A percentile compares a stretch with the other conserved stretches of the same genome.
phyloP scores from a whole-genome alignment of 2,329 filamentous ascomycete genomes.

The Triangularia setosa region DNA sequence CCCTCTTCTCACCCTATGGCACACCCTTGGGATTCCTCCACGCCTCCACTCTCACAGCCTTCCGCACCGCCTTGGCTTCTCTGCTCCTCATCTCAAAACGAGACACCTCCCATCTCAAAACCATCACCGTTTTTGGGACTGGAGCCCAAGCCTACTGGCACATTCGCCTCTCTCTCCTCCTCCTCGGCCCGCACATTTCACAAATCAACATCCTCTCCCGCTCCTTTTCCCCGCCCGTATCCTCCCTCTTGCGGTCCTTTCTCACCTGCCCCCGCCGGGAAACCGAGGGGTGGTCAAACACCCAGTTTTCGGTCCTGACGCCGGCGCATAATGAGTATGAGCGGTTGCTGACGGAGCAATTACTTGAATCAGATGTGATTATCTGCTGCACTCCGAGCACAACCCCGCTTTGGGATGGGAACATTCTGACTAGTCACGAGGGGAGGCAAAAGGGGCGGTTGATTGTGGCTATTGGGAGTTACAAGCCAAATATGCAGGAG shows the following conservation, averaged over 20 bases:
- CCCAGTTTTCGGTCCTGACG: slow-evolving; percentile 67
- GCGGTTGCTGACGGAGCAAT: slow-evolving; percentile 64
- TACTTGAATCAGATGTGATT: slow-evolving; percentile 72
- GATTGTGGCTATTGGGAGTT: slow-evolving; percentile 68
- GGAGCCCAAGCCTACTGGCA: slow-evolving; percentile 93
- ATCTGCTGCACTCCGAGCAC: slow-evolving; percentile 83
- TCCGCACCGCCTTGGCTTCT: slow-evolving; percentile 72
- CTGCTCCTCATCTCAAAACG: slow-evolving; percentile 64
- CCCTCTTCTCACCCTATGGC: slow-evolving; percentile 62
- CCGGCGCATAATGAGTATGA: slow-evolving; percentile 65
- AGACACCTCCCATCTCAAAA: slow-evolving; percentile 58
- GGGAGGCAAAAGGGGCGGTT: slow-evolving; percentile 67
- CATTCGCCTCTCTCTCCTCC: slow-evolving; percentile 75
- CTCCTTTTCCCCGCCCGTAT: slow-evolving; percentile 45
- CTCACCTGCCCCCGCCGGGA: not conserved
- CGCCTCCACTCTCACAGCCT: slow-evolving; percentile 71
- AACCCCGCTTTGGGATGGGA: slow-evolving; percentile 68
- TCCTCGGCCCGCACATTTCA: slow-evolving; percentile 61
- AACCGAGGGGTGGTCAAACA: slow-evolving; percentile 51
- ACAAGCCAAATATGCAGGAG: slow-evolving; percentile 73
- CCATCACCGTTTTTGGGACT: slow-evolving; percentile 78
- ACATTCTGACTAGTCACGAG: slow-evolving; percentile 67
- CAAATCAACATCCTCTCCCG: slow-evolving; percentile 74
- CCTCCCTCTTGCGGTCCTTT: not conserved
- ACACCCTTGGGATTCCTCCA: slow-evolving; percentile 65